These are phyloP conservation scores for Chaetomium cochliodes DNA, from an alignment of 495 filamentous ascomycete species.

Conservation along the genomic window DNA sequence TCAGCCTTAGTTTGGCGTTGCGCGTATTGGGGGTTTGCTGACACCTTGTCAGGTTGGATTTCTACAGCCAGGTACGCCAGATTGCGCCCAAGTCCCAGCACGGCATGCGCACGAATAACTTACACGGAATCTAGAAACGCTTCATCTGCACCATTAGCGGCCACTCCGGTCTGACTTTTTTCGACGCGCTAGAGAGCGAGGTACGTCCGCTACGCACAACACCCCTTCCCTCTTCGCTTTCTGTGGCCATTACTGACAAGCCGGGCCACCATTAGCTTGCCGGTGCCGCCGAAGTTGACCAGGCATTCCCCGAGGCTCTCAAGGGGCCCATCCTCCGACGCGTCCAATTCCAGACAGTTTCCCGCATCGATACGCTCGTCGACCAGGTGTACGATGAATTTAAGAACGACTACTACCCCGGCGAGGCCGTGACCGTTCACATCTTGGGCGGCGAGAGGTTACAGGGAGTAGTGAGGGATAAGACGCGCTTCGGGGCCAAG, in stretches of 20 bases:
- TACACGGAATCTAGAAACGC: conserved; percentile 55
- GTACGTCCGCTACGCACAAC: conserved; percentile 52
- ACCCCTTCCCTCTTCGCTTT: neutral
- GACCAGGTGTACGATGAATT: conserved; percentile 71
- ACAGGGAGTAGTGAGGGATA: conserved; percentile 79
- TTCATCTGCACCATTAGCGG: conserved; percentile 96
- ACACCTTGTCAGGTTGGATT: conserved; percentile 67
- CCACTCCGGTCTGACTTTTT: conserved; percentile 89
- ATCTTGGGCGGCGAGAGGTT: conserved; percentile 67
- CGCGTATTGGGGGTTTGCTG: conserved; percentile 21
- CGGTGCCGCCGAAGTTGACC: conserved; percentile 84
- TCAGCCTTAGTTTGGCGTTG: neutral
- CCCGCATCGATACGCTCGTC: conserved; percentile 85
- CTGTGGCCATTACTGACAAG: conserved; percentile 12
- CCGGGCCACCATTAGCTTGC: conserved; percentile 57
- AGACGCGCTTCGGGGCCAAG: conserved; percentile 68
- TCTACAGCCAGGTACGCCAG: conserved; percentile 78
- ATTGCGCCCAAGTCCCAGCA: neutral
- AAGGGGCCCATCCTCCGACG: conserved; percentile 86
- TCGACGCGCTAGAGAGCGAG: conserved; percentile 90
- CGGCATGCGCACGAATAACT: conserved; percentile 5
- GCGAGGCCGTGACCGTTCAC: conserved; percentile 76
- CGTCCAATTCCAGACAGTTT: conserved; percentile 87
- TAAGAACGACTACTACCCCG: conserved; percentile 89
- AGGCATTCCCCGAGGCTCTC: conserved; percentile 84